Percentiles rank a stretch among this genome's conserved stretches.
Conservation (phyloP, 2,329 filamentous ascomycete genomes). For the Aspergillus bombycis region DNA sequence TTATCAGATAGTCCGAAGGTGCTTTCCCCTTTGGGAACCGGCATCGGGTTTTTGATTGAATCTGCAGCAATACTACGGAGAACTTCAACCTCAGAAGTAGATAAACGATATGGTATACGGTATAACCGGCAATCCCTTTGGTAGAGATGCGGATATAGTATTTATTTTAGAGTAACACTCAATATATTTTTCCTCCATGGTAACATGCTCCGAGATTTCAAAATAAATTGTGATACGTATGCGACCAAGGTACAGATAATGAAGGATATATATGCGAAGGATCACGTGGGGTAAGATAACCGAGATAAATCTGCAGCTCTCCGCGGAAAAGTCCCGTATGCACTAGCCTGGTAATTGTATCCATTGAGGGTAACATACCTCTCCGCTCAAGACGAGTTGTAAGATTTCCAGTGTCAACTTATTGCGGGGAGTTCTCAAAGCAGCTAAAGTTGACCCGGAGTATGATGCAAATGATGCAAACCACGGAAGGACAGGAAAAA, state of each 20-base stretch:
- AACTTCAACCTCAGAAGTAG: neutral
- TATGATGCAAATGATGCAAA: neutral
- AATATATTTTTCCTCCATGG: neutral
- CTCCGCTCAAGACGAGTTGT: neutral
- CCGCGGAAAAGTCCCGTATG: neutral
- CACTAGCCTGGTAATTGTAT: too few species aligned
- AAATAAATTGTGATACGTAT: neutral
- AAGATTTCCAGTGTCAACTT: neutral
- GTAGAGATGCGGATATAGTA: neutral
- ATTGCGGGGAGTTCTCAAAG: neutral
- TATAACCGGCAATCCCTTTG: neutral
- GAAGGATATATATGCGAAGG: neutral
- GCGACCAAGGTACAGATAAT: neutral
- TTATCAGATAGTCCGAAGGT: constrained; percentile 27
- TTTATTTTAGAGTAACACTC: neutral
- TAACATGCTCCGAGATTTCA: too few species aligned
- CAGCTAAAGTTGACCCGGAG: neutral
- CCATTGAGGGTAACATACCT: neutral
- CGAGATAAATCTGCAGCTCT: neutral
- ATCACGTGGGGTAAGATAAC: neutral
- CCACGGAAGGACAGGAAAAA: neutral
- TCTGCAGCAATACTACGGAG: neutral
- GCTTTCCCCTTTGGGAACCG: constrained; percentile 13
- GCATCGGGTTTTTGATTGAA: constrained; percentile 14
- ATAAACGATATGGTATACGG: neutral